Evolutionary conservation across 2,329 filamentous ascomycete species (phyloP).

Genomic region (Pyrenophora teres): DNA sequence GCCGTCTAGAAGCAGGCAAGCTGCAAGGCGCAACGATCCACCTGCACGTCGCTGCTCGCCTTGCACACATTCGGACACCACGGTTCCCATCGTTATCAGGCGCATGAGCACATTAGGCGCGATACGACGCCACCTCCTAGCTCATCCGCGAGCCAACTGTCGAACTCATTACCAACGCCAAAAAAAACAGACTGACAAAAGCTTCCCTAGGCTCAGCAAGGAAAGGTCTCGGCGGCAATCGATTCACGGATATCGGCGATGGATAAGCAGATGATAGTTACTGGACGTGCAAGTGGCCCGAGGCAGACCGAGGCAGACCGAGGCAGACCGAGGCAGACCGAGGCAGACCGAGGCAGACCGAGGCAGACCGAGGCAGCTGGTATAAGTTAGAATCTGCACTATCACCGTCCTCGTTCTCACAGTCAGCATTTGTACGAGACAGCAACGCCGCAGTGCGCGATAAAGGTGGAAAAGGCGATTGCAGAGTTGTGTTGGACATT

Average conservation of each 20-base stretch:
- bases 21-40: too few species aligned
- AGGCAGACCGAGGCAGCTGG: conserved; percentile 3
- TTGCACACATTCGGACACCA: too few species aligned
- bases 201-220: conserved; percentile 9
- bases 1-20: too few species aligned
- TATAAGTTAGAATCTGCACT: neutral
- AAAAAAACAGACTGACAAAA: conserved; percentile 1
- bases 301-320: conserved; percentile 6
- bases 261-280: neutral
- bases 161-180: neutral
- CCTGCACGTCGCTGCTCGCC: too few species aligned
- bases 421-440: conserved; percentile 1
- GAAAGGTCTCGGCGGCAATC: conserved; percentile 13
- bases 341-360: conserved; percentile 4
- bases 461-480: conserved; percentile 2
- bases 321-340: conserved; percentile 5
- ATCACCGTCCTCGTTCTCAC: neutral
- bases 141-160: too few species aligned
- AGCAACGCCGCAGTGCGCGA: neutral
- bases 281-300: conserved; percentile 3
- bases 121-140: too few species aligned
- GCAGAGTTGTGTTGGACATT: conserved; percentile 5
- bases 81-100: too few species aligned
- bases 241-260: neutral
- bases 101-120: too few species aligned